Base-by-base conservation (phyloP, 139 green algal genomes). In the Zygnema circumcarinatum region DNA sequence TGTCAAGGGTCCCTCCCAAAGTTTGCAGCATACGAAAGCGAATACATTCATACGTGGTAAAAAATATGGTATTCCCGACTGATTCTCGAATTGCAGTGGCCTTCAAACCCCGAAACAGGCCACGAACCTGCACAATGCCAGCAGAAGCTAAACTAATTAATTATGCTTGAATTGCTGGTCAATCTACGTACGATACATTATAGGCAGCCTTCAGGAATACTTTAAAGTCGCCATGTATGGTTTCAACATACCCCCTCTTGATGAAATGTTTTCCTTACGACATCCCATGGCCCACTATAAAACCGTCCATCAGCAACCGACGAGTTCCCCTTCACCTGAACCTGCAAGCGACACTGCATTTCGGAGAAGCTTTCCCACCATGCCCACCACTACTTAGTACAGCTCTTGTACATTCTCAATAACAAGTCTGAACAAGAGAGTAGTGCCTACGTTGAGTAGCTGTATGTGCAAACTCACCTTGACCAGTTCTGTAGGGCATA, bases 391-490 rank as follows among this genome's bases (percentile, higher is more conserved):
- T n/a, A n/a, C n/a, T n/a, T n/a, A n/a, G n/a, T n/a, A n/a, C n/a
- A n/a, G n/a, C n/a, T n/a, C n/a, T n/a, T n/a, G n/a, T n/a, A n/a
- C n/a, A n/a, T n/a, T n/a, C n/a, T n/a, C n/a, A n/a, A n/a, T n/a
- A n/a, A n/a, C n/a, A n/a, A n/a, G n/a, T n/a, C n/a, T n/a, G n/a
- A n/a, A n/a, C n/a, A n/a, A n/a, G n/a, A n/a, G n/a, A n/a, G n/a
- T n/a, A n/a, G n/a, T n/a, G n/a, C n/a, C n/a, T n/a, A n/a, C n/a
- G n/a, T n/a, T n/a, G n/a, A n/a, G n/a, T n/a, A n/a, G n/a, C n/a
- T n/a, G n/a, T n/a, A n/a, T n/a, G n/a, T n/a, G n/a, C n/a, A n/a
- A 62, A 87, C 79, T 29, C 79, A 89, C 85, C 80, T 90, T 90
- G 56, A 90, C 81, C 35, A 90, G 80, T 42, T 91, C 87, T n/a